Evolutionary conservation across 2,329 filamentous ascomycete genomes (phyloP).

Genomic region (Paecilomyces sp.): DNA sequence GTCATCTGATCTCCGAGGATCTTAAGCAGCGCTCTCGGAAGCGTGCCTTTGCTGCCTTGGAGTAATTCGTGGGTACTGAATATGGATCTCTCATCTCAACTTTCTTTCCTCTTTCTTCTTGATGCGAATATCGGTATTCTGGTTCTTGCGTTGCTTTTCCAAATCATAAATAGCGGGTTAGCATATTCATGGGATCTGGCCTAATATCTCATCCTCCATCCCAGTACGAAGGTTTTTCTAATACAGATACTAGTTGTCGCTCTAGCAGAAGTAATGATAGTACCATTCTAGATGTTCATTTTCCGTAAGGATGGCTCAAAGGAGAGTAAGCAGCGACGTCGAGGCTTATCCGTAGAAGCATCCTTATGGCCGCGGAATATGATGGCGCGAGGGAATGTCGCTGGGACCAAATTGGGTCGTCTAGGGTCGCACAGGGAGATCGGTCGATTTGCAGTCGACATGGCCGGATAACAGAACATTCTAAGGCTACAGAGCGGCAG

Average conservation of each 20-base stretch:
- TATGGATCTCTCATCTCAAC: neutral
- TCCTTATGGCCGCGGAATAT: neutral
- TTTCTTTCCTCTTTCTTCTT: neutral
- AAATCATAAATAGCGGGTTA: neutral
- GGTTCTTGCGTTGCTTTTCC: neutral
- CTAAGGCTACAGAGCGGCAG: neutral
- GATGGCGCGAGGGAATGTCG: neutral
- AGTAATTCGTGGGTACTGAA: neutral
- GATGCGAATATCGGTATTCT: neutral
- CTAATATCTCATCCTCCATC: neutral
- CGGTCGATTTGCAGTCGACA: neutral
- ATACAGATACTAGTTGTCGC: neutral
- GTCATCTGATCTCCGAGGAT: slow-evolving; percentile 30
- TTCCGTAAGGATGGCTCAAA: neutral
- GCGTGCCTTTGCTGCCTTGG: slow-evolving; percentile 8
- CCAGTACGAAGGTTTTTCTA: neutral
- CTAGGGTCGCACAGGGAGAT: neutral
- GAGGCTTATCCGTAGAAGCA: neutral
- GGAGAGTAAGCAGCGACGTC: neutral
- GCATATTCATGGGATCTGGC: neutral
- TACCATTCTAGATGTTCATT: neutral
- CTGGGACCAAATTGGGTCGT: neutral
- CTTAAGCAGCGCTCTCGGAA: slow-evolving; percentile 22
- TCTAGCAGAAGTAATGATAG: neutral
- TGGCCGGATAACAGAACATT: neutral